Percentiles rank a stretch among this genome's conserved stretches.
These are phyloP conservation scores for Leishmania mexicana DNA, from an alignment of 208 protist species.

Conservation along the genomic window DNA sequence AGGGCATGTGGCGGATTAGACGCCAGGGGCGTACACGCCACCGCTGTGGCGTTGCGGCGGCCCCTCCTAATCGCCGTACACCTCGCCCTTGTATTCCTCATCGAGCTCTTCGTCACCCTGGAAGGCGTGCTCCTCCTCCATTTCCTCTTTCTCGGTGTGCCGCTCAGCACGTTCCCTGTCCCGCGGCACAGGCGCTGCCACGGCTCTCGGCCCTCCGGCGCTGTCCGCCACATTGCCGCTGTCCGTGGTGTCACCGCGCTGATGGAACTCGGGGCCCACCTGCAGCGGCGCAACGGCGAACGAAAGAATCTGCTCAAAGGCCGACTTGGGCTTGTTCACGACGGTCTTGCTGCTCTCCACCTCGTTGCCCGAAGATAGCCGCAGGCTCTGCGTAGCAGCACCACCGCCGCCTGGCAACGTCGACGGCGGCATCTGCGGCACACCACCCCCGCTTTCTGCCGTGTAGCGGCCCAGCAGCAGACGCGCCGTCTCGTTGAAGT, in stretches of 20 bases:
- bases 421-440: background rate
- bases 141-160: background rate
- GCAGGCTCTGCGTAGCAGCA: background rate
- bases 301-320: slow-evolving; percentile 58
- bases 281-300: slow-evolving; percentile 33
- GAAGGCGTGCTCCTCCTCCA: slow-evolving; percentile 4
- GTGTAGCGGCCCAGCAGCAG: slow-evolving; percentile 44
- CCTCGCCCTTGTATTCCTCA: slow-evolving; percentile 17
- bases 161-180: background rate
- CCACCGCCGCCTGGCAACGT: background rate
- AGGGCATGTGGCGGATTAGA: background rate
- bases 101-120: slow-evolving; percentile 15
- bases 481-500: slow-evolving; percentile 45
- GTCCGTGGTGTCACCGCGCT: slow-evolving; percentile 23
- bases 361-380: background rate
- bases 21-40: background rate
- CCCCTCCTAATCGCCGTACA: slow-evolving; percentile 31
- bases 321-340: slow-evolving; percentile 15
- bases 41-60: slow-evolving; percentile 2
- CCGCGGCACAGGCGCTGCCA: background rate
- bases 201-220: background rate
- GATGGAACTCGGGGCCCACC: slow-evolving; percentile 38
- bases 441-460: slow-evolving; percentile 8
- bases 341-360: background rate
- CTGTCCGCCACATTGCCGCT: background rate